Evolutionary conservation across 371 early-diverging fungal genomes (phyloP).

Genomic region (Mucor circinelloides): DNA sequence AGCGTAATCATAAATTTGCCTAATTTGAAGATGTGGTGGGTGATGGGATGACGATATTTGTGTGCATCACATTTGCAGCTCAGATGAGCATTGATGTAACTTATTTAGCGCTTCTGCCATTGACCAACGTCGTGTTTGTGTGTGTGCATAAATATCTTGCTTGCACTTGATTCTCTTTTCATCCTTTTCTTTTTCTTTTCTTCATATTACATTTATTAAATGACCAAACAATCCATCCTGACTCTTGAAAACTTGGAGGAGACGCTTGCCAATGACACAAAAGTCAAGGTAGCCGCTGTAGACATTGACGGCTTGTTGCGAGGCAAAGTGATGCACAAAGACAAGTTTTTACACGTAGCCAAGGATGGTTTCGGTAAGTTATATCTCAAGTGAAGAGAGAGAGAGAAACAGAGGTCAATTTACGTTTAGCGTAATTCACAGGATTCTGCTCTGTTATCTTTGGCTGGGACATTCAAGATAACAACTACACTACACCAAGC

Average conservation of each 20-base stretch:
- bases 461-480: constrained; percentile 83
- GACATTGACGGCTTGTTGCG: constrained; percentile 82
- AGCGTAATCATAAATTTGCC: constrained; percentile 1
- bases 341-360: constrained; percentile 67
- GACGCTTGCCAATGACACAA: constrained; percentile 45
- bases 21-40: background rate
- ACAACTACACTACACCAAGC: constrained; percentile 36
- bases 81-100: background rate
- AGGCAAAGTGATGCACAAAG: constrained; percentile 73
- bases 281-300: constrained; percentile 65
- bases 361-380: constrained; percentile 72
- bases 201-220: constrained; percentile 3
- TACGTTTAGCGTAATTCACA: constrained; percentile 13
- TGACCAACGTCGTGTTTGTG: background rate
- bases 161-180: background rate
- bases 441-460: constrained; percentile 86
- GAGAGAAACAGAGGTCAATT: background rate
- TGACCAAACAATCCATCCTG: constrained; percentile 7
- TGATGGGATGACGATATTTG: background rate
- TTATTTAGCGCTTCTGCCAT: background rate
- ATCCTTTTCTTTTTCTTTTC: background rate
- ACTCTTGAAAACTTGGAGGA: constrained; percentile 35
- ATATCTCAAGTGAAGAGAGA: no score
- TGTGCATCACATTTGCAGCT: background rate
- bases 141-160: background rate